Evolutionary conservation across 1,284 basidiomycete genomes (phyloP), one percentile per base, ranked within the genome.

Genomic region (Schizophyllum commune): DNA sequence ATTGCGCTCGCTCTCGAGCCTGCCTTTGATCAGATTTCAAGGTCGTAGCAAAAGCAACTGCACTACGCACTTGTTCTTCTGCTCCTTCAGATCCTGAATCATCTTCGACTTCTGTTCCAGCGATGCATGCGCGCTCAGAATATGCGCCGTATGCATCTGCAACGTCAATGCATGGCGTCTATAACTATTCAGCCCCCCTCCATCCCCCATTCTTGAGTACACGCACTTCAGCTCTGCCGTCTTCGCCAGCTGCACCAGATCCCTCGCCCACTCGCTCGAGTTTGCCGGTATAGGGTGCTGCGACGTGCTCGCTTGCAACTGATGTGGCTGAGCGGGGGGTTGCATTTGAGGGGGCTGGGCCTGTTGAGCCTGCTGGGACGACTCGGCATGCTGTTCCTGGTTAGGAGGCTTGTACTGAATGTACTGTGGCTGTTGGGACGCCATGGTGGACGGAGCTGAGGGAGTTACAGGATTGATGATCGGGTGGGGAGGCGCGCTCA

Each of bases 71-170:
- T 87, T 86, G 72, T 90, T 90, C 73, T 86, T 88, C 74, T 92
- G 89, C 71, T 90, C 89, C 62, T 83, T 83, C 58, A 92, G 75
- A 68, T 92, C 89, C 72, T 91, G 87, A 33, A 92, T 83, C 4
- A 85, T 81, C 65, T 84, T 88, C 66, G 80, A 81, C 71, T 89
- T 91, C 69, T 86, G 81, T 62, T 91, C 88, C 5, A 92, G 75
- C 47, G 84, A 81, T 3, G 88, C 83, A 69, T 92, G 89, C 6
- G 89, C 88, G 13, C 89, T 90, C 2, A 92, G 75, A 54, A 92
- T 91, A 68, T 92, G 89, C n/a, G 90, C 89, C 8, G 90, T 92
- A 66, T 92, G 90, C 22, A 92, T 75, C 69, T 92, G 90, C 53
- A 92, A 74, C 13, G 87, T 88, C 65, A 92, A 71, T 3, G 89